Conservation (phyloP, 352 stramenopile genomes). For the Phytophthora sansomeana region DNA sequence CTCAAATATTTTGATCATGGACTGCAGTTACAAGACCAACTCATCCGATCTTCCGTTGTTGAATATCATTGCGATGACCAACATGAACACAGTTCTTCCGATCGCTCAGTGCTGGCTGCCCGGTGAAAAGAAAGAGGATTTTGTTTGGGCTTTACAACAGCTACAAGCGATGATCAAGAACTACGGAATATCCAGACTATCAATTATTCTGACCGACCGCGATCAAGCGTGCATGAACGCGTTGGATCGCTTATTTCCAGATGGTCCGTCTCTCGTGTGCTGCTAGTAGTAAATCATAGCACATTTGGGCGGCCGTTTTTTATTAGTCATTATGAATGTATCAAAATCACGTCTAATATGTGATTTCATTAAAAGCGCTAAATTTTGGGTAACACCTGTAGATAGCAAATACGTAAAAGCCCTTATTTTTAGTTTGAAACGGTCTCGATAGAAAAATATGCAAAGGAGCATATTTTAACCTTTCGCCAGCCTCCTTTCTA, state of each 20-base stretch:
- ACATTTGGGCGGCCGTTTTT: too few relatives aligned
- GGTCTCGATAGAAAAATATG: too few relatives aligned
- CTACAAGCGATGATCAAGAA: neutral
- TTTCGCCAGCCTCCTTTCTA: too few relatives aligned
- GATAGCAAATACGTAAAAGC: too few relatives aligned
- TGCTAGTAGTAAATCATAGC: too few relatives aligned
- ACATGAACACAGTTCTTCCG: slow-evolving; percentile 15
- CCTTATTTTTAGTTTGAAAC: too few relatives aligned
- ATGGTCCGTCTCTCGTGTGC: too few relatives aligned
- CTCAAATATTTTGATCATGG: slow-evolving; percentile 8
- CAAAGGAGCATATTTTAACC: too few relatives aligned
- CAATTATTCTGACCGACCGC: neutral
- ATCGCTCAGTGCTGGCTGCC: slow-evolving; percentile 2
- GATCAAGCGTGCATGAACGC: slow-evolving; percentile 12
- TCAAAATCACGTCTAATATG: too few relatives aligned
- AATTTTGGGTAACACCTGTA: too few relatives aligned
- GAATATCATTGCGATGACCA: slow-evolving; percentile 11
- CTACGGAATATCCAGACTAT: neutral
- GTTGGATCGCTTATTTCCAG: neutral
- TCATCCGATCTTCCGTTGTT: slow-evolving; percentile 10
- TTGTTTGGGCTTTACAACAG: slow-evolving; percentile 3
- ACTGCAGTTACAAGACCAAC: slow-evolving; percentile 23
- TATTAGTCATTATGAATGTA: too few relatives aligned
- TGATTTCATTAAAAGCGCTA: too few relatives aligned
- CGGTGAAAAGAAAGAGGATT: slow-evolving; percentile 12